Evolutionary conservation across 2,329 filamentous ascomycete species (phyloP).

Genomic region (Neonectria hederae): DNA sequence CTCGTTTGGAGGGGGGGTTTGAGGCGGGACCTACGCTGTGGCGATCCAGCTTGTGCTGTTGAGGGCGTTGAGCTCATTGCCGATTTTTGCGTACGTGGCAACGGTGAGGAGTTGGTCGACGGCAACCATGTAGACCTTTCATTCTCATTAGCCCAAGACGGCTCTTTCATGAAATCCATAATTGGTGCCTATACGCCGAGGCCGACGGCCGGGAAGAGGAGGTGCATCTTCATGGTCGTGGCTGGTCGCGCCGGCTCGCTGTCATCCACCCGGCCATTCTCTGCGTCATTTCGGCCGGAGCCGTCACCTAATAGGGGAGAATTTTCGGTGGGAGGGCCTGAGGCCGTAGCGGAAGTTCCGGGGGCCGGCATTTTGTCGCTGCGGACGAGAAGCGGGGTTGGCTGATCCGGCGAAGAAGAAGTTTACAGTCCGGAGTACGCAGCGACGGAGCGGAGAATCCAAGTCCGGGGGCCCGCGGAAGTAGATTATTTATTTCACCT

Average conservation of each 20-base stretch:
- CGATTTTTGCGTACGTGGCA: conserved; percentile 81
- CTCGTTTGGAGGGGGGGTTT: neutral
- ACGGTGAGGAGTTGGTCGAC: conserved; percentile 82
- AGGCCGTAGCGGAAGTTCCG: neutral
- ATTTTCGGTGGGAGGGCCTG: conserved; percentile 32
- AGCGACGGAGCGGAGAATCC: neutral
- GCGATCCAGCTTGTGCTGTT: conserved; percentile 82
- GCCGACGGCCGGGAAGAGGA: conserved; percentile 51
- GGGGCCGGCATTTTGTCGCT: conserved; percentile 25
- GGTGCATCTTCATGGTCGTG: conserved; percentile 50
- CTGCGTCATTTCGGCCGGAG: conserved; percentile 11
- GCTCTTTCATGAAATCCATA: neutral
- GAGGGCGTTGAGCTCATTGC: conserved; percentile 77
- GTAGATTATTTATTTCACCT: neutral
- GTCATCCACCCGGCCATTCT: conserved; percentile 22
- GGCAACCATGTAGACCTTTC: conserved; percentile 75
- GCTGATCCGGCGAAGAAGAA: neutral
- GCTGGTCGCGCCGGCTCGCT: conserved; percentile 13
- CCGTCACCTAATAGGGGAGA: conserved; percentile 43
- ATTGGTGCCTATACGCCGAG: conserved; percentile 44
- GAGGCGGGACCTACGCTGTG: conserved; percentile 46
- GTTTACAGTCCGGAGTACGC: neutral
- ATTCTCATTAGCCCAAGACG: neutral
- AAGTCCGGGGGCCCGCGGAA: neutral
- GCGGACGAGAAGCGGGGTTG: neutral